Evolutionary conservation across 1,284 basidiomycete genomes (phyloP).

Genomic region (Phellopilus nigrolimitatus): DNA sequence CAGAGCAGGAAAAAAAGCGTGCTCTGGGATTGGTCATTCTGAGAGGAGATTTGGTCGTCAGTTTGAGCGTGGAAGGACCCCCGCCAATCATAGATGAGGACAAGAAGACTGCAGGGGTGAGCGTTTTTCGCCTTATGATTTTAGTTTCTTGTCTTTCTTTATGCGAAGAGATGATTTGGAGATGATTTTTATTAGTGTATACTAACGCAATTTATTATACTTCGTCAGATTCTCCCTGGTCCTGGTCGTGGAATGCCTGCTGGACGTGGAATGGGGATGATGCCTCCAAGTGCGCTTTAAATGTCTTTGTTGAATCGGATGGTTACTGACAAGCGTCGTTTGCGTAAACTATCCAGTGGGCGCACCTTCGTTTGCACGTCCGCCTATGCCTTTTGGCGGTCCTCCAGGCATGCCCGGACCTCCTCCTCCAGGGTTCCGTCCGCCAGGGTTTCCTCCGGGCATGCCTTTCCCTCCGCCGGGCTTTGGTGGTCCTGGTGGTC

Average conservation of each 20-base stretch:
- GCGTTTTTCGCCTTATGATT: constrained; percentile 28
- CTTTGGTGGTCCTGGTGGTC: constrained; percentile 56
- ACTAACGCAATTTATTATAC: constrained; percentile 12
- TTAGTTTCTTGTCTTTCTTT: constrained; percentile 1
- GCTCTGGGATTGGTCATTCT: constrained; percentile 94
- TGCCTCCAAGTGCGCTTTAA: constrained; percentile 74
- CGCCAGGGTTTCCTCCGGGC: constrained; percentile 68
- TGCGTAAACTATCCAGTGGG: constrained; percentile 42
- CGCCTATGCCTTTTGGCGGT: constrained; percentile 75
- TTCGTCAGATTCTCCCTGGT: constrained; percentile 72
- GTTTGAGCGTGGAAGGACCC: constrained; percentile 92
- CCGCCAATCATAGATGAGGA: constrained; percentile 89
- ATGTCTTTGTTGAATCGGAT: constrained; percentile 22
- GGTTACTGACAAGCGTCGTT: constrained; percentile 12
- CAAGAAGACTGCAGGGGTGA: constrained; percentile 63
- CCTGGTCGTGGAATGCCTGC: constrained; percentile 94
- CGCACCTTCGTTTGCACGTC: constrained; percentile 67
- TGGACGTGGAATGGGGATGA: constrained; percentile 95
- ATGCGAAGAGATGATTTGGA: neutral
- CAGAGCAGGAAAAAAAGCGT: constrained; percentile 94
- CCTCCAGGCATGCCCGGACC: constrained; percentile 72
- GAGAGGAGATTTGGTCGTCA: constrained; percentile 95
- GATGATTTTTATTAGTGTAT: neutral
- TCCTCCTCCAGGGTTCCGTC: constrained; percentile 79
- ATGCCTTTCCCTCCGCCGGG: constrained; percentile 65